Base-by-base conservation (phyloP, 495 filamentous ascomycete genomes). In the Rusavskia elegans region DNA sequence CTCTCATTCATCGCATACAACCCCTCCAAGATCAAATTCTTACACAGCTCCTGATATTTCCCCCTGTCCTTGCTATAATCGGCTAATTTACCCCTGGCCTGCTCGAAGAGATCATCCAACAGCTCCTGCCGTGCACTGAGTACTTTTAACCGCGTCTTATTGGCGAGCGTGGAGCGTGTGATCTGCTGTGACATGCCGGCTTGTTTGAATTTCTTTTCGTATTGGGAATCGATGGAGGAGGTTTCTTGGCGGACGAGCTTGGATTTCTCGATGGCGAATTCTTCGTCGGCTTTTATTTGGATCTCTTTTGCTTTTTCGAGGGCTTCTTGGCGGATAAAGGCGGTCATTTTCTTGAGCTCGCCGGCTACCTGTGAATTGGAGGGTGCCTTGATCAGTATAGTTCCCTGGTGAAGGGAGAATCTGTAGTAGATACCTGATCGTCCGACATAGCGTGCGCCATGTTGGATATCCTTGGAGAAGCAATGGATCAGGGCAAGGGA, bases 321-420 rank as follows among this genome's bases (percentile, higher is more conserved):
- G 23, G 93, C 93, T 77, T 99, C 93, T 72, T 96, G 89, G 65
- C 84, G 84, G 81, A 99, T 99, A 84, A 99, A 99, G 66, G 89
- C 87, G 44, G 93, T 97, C 93, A 99, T 99, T 77, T 99, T 99
- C 74, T 83, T 86, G 66, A 99, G 86, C 78, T 99, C 93, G 67
- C 79, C 78, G 63, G 82, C 77, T 70, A 99, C 90, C 89, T 96
- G 58, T 54, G 36, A 46, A 35, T 3, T 11, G 40, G 50, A 20
- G 38, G 51, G 35, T 30, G 37, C 48, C n/a, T 16, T 25, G 45
- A 49, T 53, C 38, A 37, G 41, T 50, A 49, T 21, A 53, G 54
- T 50, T n/a, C 42, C 53, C 1, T 30, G 8, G n/a, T 50, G n/a
- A 11, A 35, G 32, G 13, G 32, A 35, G 2, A 14, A 35, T 35